Conservation (phyloP, 805 yeast species). For the Candida arabinofermentans region DNA sequence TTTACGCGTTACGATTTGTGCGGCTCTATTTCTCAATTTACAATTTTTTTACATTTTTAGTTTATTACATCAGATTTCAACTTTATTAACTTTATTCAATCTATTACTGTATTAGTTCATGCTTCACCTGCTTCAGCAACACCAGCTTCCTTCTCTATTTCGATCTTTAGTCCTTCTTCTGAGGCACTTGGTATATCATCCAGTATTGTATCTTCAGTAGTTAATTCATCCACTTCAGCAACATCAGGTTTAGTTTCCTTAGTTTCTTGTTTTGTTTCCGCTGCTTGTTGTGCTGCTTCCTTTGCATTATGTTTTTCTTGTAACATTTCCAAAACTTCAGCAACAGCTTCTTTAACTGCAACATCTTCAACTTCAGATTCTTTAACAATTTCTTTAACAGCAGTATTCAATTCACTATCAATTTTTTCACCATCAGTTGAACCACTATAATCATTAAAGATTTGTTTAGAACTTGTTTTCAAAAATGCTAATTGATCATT, state of each 20-base stretch:
- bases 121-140: not conserved
- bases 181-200: not conserved
- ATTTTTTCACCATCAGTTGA: not conserved
- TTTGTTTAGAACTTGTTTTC: slow-evolving; percentile 17
- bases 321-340: not conserved
- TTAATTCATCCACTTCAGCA: too few species aligned
- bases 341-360: not conserved
- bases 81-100: too few species aligned
- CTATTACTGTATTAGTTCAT: too few species aligned
- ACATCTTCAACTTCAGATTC: not conserved
- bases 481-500: slow-evolving; percentile 25
- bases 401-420: not conserved
- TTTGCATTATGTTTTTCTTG: not conserved
- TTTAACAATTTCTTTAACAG: not conserved
- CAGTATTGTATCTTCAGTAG: too few species aligned
- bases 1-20: too few species aligned
- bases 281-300: not conserved
- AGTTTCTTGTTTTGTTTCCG: not conserved
- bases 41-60: too few species aligned
- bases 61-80: too few species aligned
- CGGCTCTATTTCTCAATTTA: too few species aligned
- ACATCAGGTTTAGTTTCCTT: too few species aligned
- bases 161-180: not conserved
- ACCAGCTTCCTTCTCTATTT: not conserved
- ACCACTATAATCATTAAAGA: slow-evolving; percentile 15